Percentiles rank a stretch among this genome's conserved stretches.
Conservation (phyloP, 495 filamentous ascomycete genomes). For the Parathielavia appendiculata region DNA sequence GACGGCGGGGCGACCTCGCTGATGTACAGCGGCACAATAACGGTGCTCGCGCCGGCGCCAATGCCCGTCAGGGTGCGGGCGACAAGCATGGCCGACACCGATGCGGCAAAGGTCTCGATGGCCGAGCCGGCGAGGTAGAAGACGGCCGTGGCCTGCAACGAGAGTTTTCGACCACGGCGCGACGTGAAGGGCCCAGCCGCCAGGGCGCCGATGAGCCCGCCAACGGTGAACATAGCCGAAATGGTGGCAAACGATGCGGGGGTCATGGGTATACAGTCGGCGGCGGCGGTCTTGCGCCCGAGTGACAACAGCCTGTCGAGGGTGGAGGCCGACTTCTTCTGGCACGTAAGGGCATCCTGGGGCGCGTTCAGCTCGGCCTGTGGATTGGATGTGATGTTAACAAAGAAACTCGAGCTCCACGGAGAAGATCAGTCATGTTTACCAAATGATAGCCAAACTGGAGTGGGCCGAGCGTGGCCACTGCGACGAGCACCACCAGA, state of each 20-base stretch:
- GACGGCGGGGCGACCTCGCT: constrained; percentile 79
- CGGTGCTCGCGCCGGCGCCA: constrained; percentile 79
- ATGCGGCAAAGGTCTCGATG: constrained; percentile 63
- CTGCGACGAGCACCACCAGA: constrained; percentile 57
- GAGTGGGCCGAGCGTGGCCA: constrained; percentile 71
- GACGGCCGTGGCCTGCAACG: constrained; percentile 65
- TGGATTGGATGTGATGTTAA: constrained; percentile 19
- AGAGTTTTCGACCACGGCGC: constrained; percentile 62
- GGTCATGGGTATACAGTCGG: constrained; percentile 81
- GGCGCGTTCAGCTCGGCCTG: constrained; percentile 95
- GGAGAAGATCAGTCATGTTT: constrained; percentile 23
- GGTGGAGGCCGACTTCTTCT: constrained; percentile 53
- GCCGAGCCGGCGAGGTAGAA: constrained; percentile 74
- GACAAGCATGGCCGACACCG: constrained; percentile 60
- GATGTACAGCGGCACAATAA: constrained; percentile 94
- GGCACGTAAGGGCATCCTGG: constrained; percentile 80
- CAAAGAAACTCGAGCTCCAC: background rate
- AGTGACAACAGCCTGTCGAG: constrained; percentile 29
- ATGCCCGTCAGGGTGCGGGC: constrained; percentile 78
- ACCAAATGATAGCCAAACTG: constrained; percentile 96
- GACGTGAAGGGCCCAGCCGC: constrained; percentile 68
- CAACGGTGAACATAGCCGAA: constrained; percentile 85
- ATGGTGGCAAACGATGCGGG: constrained; percentile 71
- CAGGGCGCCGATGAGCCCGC: constrained; percentile 80
- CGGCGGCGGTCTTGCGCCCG: constrained; percentile 29